Evolutionary conservation across 768 basidiomycete genomes (phyloP).

Genomic region (Hortiboletus flavorubellus): DNA sequence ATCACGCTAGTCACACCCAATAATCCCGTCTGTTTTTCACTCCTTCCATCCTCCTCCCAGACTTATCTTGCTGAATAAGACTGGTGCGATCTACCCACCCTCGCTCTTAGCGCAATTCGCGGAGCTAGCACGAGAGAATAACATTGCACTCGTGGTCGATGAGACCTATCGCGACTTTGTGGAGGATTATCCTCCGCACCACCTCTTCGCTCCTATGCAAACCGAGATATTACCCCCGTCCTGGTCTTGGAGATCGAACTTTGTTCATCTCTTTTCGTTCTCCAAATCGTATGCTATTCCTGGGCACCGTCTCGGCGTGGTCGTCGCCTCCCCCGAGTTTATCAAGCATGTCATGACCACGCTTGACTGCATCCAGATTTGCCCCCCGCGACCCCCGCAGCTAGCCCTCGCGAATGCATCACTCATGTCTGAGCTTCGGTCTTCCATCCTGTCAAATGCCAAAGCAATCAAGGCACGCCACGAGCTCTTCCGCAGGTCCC

Average conservation of each 20-base stretch:
- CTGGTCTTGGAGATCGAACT: slow-evolving; percentile 53
- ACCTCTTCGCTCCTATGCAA: slow-evolving; percentile 41
- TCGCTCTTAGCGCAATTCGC: slow-evolving; percentile 56
- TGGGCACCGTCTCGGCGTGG: slow-evolving; percentile 73
- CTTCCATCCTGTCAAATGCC: slow-evolving; percentile 55
- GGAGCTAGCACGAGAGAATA: slow-evolving; percentile 48
- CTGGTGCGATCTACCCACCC: slow-evolving; percentile 66
- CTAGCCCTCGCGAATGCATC: slow-evolving; percentile 52
- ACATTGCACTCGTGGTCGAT: slow-evolving; percentile 73
- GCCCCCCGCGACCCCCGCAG: slow-evolving; percentile 72
- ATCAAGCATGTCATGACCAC: slow-evolving; percentile 50
- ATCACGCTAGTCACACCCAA: slow-evolving; percentile 77
- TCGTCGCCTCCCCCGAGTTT: slow-evolving; percentile 58
- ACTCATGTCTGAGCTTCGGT: slow-evolving; percentile 47
- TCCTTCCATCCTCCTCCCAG: no score
- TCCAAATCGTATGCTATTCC: slow-evolving; percentile 81
- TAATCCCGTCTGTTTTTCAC: slow-evolving; percentile 51
- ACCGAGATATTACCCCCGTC: background rate
- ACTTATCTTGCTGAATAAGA: slow-evolving; percentile 34
- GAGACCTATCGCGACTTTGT: slow-evolving; percentile 88
- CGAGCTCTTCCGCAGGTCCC: slow-evolving; percentile 44
- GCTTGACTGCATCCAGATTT: slow-evolving; percentile 79
- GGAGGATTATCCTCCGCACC: slow-evolving; percentile 49
- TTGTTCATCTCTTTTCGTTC: slow-evolving; percentile 76
- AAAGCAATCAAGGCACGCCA: slow-evolving; percentile 50